A percentile compares a stretch with the other conserved stretches of the same genome.
phyloP scores from a whole-genome alignment of 805 yeast genomes.

The Starmera dryadoides region DNA sequence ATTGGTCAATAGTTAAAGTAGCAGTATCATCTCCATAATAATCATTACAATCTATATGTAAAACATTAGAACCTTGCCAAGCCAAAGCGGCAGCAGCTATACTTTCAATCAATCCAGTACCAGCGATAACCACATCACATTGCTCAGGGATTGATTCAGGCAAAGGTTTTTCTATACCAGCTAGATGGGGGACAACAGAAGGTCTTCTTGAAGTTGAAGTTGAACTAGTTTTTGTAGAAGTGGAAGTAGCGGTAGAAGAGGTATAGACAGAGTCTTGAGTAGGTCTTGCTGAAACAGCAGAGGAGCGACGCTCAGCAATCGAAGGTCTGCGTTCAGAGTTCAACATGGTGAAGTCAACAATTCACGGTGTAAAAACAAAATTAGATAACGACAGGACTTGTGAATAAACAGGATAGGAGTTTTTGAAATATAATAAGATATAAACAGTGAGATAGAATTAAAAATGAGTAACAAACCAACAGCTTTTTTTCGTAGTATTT shows the following conservation, averaged over 20 bases:
- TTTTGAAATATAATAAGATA: too few species aligned
- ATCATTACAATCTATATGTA: slow-evolving; percentile 79
- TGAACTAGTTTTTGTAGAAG: not conserved
- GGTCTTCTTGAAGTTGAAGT: slow-evolving; percentile 16
- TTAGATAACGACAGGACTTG: too few species aligned
- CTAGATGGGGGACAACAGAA: slow-evolving; percentile 54
- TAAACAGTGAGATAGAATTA: too few species aligned
- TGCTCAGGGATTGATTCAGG: slow-evolving; percentile 54
- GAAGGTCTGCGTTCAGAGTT: slow-evolving; percentile 44
- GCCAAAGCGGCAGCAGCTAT: slow-evolving; percentile 89
- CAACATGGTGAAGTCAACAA: too few species aligned
- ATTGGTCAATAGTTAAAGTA: slow-evolving; percentile 79
- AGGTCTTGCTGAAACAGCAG: slow-evolving; percentile 25
- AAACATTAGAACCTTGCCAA: slow-evolving; percentile 96
- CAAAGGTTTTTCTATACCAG: slow-evolving; percentile 71
- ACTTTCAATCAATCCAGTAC: slow-evolving; percentile 87
- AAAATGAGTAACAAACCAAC: too few species aligned
- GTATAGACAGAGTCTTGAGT: slow-evolving; percentile 15
- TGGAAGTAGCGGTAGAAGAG: not conserved
- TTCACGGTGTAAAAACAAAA: too few species aligned
- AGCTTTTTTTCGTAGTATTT: too few species aligned
- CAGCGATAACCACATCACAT: slow-evolving; percentile 85
- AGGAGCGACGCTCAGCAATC: slow-evolving; percentile 62
- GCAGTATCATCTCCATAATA: slow-evolving; percentile 89
- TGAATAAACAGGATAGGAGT: too few species aligned